Evolutionary conservation across 2,329 filamentous ascomycete species (phyloP).

Genomic region (Lomentospora prolificans): DNA sequence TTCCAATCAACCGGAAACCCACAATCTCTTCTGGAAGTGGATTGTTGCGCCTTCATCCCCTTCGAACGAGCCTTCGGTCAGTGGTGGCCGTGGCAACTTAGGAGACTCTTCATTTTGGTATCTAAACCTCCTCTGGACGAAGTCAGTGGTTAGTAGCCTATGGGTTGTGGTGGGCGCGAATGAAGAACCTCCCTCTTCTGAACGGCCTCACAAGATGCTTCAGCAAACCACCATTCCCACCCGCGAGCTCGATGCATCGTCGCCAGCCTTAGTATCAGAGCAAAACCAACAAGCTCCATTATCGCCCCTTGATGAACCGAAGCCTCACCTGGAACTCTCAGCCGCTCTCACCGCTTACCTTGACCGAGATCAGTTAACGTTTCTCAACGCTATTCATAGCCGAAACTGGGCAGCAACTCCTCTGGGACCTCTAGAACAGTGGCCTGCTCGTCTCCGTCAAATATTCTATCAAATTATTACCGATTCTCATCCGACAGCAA

Average conservation of each 20-base stretch:
- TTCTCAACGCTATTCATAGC: constrained; percentile 28
- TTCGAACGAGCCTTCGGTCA: background rate
- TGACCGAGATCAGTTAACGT: constrained; percentile 14
- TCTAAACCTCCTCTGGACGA: constrained; percentile 27
- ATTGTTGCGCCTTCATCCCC: constrained; percentile 12
- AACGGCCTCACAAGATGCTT: constrained; percentile 22
- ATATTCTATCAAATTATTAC: constrained; percentile 32
- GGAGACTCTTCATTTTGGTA: constrained; percentile 21
- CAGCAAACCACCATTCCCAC: constrained; percentile 17
- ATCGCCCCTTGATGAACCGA: constrained; percentile 9
- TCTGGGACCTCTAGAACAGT: constrained; percentile 34
- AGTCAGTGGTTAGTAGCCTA: constrained; percentile 21
- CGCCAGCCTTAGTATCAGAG: constrained; percentile 3
- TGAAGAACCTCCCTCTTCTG: constrained; percentile 20
- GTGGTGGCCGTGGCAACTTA: background rate
- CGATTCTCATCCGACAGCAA: constrained; percentile 40
- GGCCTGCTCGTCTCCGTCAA: constrained; percentile 37
- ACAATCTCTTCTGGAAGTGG: constrained; percentile 30
- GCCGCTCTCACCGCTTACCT: constrained; percentile 5
- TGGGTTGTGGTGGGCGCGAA: constrained; percentile 31
- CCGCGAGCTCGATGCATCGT: background rate
- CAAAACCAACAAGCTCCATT: background rate
- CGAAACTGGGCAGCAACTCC: constrained; percentile 37
- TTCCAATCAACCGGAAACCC: constrained; percentile 14
- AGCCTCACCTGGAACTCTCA: constrained; percentile 5